phyloP scores from a whole-genome alignment of 2,329 filamentous ascomycete species.

The Ampelomyces quisqualis region DNA sequence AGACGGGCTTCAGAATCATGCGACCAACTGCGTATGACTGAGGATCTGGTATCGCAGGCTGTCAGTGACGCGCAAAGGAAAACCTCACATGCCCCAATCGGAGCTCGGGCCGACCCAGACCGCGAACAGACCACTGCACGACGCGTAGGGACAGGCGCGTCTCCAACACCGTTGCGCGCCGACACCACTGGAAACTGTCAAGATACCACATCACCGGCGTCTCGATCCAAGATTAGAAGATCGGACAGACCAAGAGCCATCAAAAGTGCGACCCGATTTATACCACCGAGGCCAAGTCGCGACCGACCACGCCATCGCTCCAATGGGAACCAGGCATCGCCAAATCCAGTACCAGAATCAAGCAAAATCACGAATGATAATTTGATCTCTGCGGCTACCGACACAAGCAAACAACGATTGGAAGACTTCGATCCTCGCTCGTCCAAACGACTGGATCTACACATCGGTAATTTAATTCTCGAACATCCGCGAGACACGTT shows the following conservation, averaged over 20 bases:
- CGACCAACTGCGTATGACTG: not conserved
- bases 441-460: no score
- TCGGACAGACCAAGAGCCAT: not conserved
- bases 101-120: conserved; percentile 8
- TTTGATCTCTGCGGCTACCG: no score
- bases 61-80: not conserved
- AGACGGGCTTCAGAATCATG: no score
- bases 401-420: not conserved
- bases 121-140: conserved; percentile 12
- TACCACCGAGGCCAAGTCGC: not conserved
- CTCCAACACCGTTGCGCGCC: conserved; percentile 1
- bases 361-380: not conserved
- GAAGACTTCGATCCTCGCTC: no score
- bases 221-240: no score
- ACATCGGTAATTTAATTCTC: no score
- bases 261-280: conserved; percentile 1
- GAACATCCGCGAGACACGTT: not conserved
- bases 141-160: conserved; percentile 4
- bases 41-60: no score
- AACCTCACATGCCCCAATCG: conserved; percentile 4
- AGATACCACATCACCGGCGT: no score
- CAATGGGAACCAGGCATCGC: no score
- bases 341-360: no score
- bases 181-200: no score
- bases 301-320: no score